Evolutionary conservation across 805 yeast species (phyloP).

Genomic region (Metschnikowia borealis): DNA sequence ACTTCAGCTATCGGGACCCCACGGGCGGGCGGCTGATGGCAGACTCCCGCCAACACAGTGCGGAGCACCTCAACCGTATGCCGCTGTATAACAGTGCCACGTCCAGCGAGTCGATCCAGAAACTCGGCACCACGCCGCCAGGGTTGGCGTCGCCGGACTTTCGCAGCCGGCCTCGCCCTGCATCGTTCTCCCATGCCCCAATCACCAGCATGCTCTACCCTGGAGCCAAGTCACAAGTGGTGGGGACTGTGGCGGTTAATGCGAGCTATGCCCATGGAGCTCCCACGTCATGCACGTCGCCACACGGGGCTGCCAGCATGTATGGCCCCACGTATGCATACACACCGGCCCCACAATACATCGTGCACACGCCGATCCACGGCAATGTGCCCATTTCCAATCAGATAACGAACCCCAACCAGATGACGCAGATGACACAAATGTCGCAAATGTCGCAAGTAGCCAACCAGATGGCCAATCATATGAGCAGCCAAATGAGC

Average conservation of each 20-base stretch:
- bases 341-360: neutral
- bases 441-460: too few relatives aligned
- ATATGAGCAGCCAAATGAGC: too few relatives aligned
- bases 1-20: slow-evolving; percentile 11
- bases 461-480: neutral
- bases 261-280: neutral
- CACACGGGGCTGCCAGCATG: neutral
- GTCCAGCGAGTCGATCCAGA: neutral
- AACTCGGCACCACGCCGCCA: slow-evolving; percentile 4
- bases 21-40: slow-evolving; percentile 2
- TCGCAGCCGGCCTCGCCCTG: slow-evolving; percentile 11
- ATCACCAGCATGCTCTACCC: neutral
- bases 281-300: neutral
- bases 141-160: slow-evolving; percentile 7
- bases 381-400: too few relatives aligned
- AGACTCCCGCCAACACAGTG: slow-evolving; percentile 1
- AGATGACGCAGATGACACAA: too few relatives aligned
- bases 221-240: neutral
- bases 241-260: neutral
- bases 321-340: neutral
- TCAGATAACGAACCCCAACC: too few relatives aligned
- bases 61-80: slow-evolving; percentile 5
- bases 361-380: neutral
- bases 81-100: slow-evolving; percentile 8
- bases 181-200: slow-evolving; percentile 11